These are phyloP conservation scores for Ustilago crameri DNA, from an alignment of 1,284 basidiomycete genomes.

Conservation along the genomic window DNA sequence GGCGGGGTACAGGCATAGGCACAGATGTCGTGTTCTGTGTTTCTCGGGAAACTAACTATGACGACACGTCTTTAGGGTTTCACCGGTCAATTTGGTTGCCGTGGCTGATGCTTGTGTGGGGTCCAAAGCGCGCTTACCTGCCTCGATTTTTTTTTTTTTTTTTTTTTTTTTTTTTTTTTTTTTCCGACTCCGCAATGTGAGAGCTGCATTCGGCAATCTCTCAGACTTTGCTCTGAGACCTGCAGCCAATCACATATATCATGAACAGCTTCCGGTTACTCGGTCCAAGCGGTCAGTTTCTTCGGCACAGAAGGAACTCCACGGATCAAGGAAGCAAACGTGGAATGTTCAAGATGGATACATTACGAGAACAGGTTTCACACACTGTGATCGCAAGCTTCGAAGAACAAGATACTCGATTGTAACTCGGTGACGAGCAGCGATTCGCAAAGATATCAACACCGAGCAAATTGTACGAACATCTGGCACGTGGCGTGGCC, in stretches of 20 bases:
- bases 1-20: background rate
- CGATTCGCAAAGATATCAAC: background rate
- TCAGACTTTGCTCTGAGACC: too few relatives aligned
- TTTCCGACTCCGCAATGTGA: too few relatives aligned
- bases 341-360: background rate
- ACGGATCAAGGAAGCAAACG: background rate
- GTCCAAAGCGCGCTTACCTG: background rate
- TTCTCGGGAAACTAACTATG: constrained; percentile 17
- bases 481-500: too few relatives aligned
- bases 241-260: constrained; percentile 15
- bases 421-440: too few relatives aligned
- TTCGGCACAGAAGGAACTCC: background rate
- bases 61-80: background rate
- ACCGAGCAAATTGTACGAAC: too few relatives aligned
- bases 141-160: background rate
- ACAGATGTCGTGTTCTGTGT: constrained; percentile 12
- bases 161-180: background rate
- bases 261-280: background rate
- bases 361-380: too few relatives aligned
- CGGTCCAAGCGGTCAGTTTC: too few relatives aligned
- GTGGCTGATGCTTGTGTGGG: background rate
- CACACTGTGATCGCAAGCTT: too few relatives aligned
- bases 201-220: constrained; percentile 4
- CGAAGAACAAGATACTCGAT: too few relatives aligned
- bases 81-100: constrained; percentile 38